phyloP scores from a whole-genome alignment of 2,329 filamentous ascomycete species.

The Penicillium sp. region DNA sequence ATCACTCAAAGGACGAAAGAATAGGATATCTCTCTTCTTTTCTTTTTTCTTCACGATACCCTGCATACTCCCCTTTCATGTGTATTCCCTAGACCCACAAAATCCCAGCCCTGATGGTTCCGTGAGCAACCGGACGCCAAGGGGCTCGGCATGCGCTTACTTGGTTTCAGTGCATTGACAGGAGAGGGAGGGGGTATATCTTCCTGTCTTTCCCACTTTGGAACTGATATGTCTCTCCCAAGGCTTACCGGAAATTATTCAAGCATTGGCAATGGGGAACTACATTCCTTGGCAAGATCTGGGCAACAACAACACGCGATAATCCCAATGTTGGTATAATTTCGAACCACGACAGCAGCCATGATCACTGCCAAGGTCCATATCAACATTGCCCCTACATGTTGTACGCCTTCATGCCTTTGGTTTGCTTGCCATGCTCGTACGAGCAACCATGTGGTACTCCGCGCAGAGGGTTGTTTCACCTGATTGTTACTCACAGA shows the following conservation, averaged over 20 bases:
- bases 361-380: neutral
- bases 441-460: neutral
- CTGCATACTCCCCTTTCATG: too few relatives aligned
- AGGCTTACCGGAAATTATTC: neutral
- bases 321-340: neutral
- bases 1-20: neutral
- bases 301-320: neutral
- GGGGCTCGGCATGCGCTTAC: neutral
- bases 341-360: neutral
- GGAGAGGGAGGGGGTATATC: too few relatives aligned
- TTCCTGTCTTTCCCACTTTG: neutral
- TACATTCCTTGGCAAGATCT: too few relatives aligned
- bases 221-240: too few relatives aligned
- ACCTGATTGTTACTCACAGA: neutral
- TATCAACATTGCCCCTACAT: neutral
- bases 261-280: neutral
- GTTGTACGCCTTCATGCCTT: neutral
- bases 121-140: neutral
- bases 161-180: too few relatives aligned
- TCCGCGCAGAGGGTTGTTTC: too few relatives aligned
- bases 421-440: too few relatives aligned
- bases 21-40: neutral
- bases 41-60: neutral
- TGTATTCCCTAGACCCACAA: neutral
- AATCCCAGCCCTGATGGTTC: neutral